Percentiles rank a stretch among this genome's conserved stretches.
Conservation (phyloP, 768 basidiomycete genomes). For the Leucocoprinus birnbaumii region DNA sequence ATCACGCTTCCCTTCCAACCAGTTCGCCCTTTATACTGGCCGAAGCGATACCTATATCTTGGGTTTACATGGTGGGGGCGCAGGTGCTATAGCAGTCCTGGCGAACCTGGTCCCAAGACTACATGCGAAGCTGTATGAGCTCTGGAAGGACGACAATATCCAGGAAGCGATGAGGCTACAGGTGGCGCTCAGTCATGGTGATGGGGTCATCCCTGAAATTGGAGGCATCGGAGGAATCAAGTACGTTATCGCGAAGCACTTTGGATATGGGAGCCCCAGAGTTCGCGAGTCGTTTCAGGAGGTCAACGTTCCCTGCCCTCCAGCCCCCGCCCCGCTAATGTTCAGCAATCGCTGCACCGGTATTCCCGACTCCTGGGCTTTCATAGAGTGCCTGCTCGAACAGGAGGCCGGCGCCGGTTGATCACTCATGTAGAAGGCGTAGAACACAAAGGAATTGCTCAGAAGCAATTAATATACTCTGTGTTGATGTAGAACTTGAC, state of each 20-base stretch:
- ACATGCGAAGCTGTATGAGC: slow-evolving; percentile 45
- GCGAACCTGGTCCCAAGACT: slow-evolving; percentile 61
- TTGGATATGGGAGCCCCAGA: slow-evolving; percentile 54
- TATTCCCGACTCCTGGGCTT: no score
- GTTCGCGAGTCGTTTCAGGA: slow-evolving; percentile 50
- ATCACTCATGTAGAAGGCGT: no score
- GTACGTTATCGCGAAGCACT: slow-evolving; percentile 55
- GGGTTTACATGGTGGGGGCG: slow-evolving; percentile 56
- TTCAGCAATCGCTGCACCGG: neutral
- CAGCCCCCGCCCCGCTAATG: neutral
- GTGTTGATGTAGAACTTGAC: no score
- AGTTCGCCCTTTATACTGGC: slow-evolving; percentile 75
- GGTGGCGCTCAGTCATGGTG: slow-evolving; percentile 58
- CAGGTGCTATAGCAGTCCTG: slow-evolving; percentile 64
- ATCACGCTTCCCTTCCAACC: slow-evolving; percentile 45
- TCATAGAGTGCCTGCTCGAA: no score
- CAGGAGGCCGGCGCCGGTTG: no score
- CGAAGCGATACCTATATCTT: slow-evolving; percentile 68
- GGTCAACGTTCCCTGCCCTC: slow-evolving; percentile 27
- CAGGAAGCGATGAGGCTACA: slow-evolving; percentile 62
- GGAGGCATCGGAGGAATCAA: slow-evolving; percentile 72
- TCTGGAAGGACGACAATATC: slow-evolving; percentile 50
- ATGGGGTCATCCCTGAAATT: slow-evolving; percentile 60
- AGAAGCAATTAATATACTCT: no score
- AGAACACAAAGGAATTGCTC: no score